These are phyloP conservation scores for Phytophthora cactorum DNA, from an alignment of 352 stramenopile species.

Conservation along the genomic window DNA sequence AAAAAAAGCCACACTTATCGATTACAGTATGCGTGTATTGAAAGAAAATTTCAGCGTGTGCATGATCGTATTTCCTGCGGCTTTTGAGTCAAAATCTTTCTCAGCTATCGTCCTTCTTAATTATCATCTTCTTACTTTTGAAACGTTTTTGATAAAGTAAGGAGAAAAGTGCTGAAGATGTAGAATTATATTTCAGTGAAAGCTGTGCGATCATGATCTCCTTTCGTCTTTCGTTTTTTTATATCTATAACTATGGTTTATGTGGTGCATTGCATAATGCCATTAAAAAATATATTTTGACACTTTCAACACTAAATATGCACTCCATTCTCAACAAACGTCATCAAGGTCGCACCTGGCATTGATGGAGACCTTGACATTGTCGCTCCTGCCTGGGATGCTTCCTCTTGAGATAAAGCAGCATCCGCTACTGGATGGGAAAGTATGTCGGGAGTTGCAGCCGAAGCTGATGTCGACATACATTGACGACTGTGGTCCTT, in stretches of 20 bases:
- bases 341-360: constrained; percentile 10
- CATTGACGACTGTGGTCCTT: constrained; percentile 62
- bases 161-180: too few relatives aligned
- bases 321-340: constrained; percentile 22
- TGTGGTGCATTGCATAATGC: too few relatives aligned
- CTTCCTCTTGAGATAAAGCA: constrained; percentile 1
- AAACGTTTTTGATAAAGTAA: too few relatives aligned
- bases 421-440: not conserved
- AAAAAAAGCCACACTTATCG: too few relatives aligned
- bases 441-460: not conserved
- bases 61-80: too few relatives aligned
- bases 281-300: not conserved
- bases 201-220: too few relatives aligned
- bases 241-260: not conserved
- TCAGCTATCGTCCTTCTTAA: too few relatives aligned
- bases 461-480: not conserved
- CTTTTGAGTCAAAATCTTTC: too few relatives aligned
- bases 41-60: too few relatives aligned
- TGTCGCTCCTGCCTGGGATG: not conserved
- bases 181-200: too few relatives aligned
- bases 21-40: too few relatives aligned
- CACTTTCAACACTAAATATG: constrained; percentile 19
- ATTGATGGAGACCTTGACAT: constrained; percentile 5
- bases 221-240: not conserved
- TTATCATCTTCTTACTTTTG: too few relatives aligned